Evolutionary conservation across 139 green algal genomes (phyloP).

Genomic region (Chlamydomonas sp.): DNA sequence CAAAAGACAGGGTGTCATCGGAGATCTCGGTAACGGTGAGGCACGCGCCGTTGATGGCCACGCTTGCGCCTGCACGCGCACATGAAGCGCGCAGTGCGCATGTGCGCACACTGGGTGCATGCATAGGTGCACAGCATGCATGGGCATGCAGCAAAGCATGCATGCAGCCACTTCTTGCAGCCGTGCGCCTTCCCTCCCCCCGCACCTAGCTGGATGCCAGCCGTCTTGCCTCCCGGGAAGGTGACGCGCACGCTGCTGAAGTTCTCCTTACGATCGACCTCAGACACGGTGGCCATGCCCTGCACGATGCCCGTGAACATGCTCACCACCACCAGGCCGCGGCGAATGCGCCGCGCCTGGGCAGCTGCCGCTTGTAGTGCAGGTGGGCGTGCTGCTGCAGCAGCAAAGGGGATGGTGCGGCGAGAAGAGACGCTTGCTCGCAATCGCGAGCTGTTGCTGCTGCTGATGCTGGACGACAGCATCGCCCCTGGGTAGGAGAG

Average conservation of each 20-base stretch:
- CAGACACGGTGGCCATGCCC: slow-evolving; percentile 55
- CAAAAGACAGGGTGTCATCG: slow-evolving; percentile 56
- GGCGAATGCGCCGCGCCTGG: neutral
- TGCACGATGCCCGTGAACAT: slow-evolving; percentile 86
- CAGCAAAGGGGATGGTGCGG: too few relatives aligned
- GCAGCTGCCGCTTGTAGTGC: too few relatives aligned
- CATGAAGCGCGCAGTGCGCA: too few relatives aligned
- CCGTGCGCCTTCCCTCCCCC: too few relatives aligned
- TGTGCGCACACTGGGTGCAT: slow-evolving; percentile 66
- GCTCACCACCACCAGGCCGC: neutral
- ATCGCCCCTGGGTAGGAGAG: too few relatives aligned
- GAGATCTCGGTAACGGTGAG: slow-evolving; percentile 67
- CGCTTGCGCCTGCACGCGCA: slow-evolving; percentile 65
- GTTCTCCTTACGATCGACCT: slow-evolving; percentile 43
- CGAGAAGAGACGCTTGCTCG: too few relatives aligned
- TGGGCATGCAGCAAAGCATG: too few relatives aligned
- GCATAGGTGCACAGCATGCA: too few relatives aligned
- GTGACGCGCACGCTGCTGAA: slow-evolving; percentile 59
- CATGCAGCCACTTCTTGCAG: too few relatives aligned
- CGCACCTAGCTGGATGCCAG: slow-evolving; percentile 63
- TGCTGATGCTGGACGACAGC: too few relatives aligned
- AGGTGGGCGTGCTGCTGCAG: too few relatives aligned
- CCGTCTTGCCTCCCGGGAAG: slow-evolving; percentile 53
- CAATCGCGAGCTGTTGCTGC: too few relatives aligned
- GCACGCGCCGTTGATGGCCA: slow-evolving; percentile 93